Evolutionary conservation across 2,329 filamentous ascomycete species (phyloP), one percentile per base, ranked within the genome.

Genomic region (Ophiocordyceps camponoti-rufipedis): DNA sequence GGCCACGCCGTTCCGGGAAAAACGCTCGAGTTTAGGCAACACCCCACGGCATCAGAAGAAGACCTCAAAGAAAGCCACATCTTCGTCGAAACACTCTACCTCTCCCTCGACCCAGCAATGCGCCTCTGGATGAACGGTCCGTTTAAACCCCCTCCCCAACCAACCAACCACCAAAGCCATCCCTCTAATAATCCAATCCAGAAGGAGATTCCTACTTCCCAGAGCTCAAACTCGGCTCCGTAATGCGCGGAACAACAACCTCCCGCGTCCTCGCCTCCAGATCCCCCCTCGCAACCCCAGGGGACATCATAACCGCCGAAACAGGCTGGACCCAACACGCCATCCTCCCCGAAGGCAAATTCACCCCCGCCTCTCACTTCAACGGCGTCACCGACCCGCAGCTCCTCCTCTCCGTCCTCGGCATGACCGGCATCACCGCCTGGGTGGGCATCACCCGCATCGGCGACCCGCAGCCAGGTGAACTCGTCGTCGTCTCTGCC

Each of bases 41-140:
- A 66, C 1, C 65, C 72, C 1, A 66, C 73, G 4, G 72, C 73
- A 52, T 62, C 69, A 8, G 64, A 67, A 18, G 61, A 62, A 31
- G 66, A 73, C 48, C 66, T 82, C 40, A 70, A 79, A 57, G 71
- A 78, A 65, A 78, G 78, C 51, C 64, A 85, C 55, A 66, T 85
- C 46, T 68, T 85, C 44, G 60, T 75, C 41, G 71, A 75, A 58
- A 58, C 60, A 1, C 60, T 81, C 48, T 85, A 84, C 55, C 67
- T 84, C 41, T 80, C 76, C 10, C 67, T 85, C 38, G 82, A 85
- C 60, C 81, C 82, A 1, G 80, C 81, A n/a, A 85, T 85, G 80
- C 72, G 82, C 53, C 75, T 75, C 48, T 85, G 79, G 79, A 61
- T 86, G 18, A 80, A 74, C 50, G 70, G 70, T 73, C 51, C 31